phyloP scores from a whole-genome alignment of 805 yeast genomes.

The Ogataea methanolica region DNA sequence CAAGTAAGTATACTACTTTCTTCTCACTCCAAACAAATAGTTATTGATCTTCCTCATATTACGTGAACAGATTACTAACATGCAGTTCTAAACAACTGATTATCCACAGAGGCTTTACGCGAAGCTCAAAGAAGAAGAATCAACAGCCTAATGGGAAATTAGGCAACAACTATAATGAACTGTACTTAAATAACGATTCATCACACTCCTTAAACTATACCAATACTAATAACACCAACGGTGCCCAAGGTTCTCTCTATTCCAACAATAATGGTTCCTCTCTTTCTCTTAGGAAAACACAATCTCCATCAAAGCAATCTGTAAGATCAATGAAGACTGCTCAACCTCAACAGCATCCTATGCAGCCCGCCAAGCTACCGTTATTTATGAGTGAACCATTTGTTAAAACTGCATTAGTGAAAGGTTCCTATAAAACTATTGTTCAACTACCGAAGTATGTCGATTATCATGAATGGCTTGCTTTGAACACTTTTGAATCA shows the following conservation, averaged over 20 bases:
- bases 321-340: slow-evolving; percentile 26
- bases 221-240: neutral
- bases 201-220: slow-evolving; percentile 12
- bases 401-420: slow-evolving; percentile 89
- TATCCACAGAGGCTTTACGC: slow-evolving; percentile 49
- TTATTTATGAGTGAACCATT: slow-evolving; percentile 88
- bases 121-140: slow-evolving; percentile 34
- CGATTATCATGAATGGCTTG: slow-evolving; percentile 93
- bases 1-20: slow-evolving; percentile 22
- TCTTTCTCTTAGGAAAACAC: slow-evolving; percentile 42
- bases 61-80: neutral
- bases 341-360: slow-evolving; percentile 15
- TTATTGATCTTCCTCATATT: neutral
- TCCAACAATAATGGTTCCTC: slow-evolving; percentile 40
- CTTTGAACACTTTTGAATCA: slow-evolving; percentile 85
- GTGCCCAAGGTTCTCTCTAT: slow-evolving; percentile 26
- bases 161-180: slow-evolving; percentile 22
- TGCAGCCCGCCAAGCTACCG: slow-evolving; percentile 37
- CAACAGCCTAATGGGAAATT: slow-evolving; percentile 18
- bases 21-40: neutral
- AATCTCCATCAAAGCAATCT: slow-evolving; percentile 43
- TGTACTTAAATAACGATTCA: slow-evolving; percentile 21
- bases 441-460: slow-evolving; percentile 94
- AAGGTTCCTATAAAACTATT: slow-evolving; percentile 93
- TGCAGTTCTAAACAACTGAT: neutral